Percentiles rank a stretch among this genome's conserved stretches.
Evolutionary conservation across 2,329 filamentous ascomycete genomes (phyloP).

Genomic region (Cytospora schulzeri): DNA sequence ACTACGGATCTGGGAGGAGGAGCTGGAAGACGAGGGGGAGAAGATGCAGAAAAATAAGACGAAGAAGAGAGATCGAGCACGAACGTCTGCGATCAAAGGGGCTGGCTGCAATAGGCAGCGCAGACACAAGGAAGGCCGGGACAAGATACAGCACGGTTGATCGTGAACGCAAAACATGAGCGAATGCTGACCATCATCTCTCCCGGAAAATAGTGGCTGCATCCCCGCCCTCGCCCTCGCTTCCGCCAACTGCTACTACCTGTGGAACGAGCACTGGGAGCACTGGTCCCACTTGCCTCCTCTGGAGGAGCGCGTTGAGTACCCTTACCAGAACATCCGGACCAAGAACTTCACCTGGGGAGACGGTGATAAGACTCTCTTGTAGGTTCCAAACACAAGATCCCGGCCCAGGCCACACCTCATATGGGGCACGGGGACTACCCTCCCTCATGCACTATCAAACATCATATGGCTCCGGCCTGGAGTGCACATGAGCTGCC

Average conservation of each 20-base stretch:
- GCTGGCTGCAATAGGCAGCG: background rate
- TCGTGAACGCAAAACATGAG: background rate
- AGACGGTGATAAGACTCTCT: conserved; percentile 75
- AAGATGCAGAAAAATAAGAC: background rate
- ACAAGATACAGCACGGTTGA: background rate
- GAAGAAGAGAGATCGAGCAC: background rate
- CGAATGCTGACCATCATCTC: conserved; percentile 11
- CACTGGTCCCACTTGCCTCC: conserved; percentile 86
- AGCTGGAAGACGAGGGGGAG: background rate
- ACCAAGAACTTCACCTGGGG: conserved; percentile 95
- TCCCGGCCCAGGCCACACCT: too few species aligned
- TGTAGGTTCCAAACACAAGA: conserved; percentile 3
- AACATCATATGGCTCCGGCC: background rate
- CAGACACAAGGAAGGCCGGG: background rate
- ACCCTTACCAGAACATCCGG: conserved; percentile 97
- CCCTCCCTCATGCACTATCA: background rate
- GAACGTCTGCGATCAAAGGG: background rate
- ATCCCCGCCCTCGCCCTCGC: conserved; percentile 73
- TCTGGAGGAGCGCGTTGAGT: conserved; percentile 88
- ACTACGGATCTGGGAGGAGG: background rate
- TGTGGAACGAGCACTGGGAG: conserved; percentile 97
- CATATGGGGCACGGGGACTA: background rate
- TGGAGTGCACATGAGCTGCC: background rate
- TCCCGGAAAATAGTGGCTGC: conserved; percentile 60
- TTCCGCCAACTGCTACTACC: conserved; percentile 79